phyloP scores from a whole-genome alignment of 306 rosid genomes.

The Trifolium dubium region DNA sequence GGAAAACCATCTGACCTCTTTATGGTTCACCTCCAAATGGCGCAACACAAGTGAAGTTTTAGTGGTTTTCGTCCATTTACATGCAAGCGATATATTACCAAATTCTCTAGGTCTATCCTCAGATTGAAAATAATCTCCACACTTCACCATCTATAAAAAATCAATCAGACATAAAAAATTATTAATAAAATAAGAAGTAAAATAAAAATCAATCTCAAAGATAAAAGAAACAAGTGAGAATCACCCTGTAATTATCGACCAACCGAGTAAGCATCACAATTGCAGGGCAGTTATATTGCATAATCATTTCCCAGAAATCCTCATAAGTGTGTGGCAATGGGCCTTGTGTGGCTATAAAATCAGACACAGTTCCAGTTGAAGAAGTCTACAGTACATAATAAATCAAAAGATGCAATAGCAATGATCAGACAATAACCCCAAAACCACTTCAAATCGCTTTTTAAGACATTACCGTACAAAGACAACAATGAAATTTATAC shows the following conservation, averaged over 20 bases:
- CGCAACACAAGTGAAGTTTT: slow-evolving; percentile 69
- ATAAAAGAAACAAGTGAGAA: slow-evolving; percentile 34
- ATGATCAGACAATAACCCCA: slow-evolving; percentile 36
- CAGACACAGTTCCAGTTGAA: slow-evolving; percentile 61
- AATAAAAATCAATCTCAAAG: neutral
- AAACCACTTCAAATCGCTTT: neutral
- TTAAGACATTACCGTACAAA: slow-evolving; percentile 14
- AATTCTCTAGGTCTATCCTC: slow-evolving; percentile 90
- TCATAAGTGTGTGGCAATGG: slow-evolving; percentile 87
- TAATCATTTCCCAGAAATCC: slow-evolving; percentile 98
- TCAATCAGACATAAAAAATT: neutral
- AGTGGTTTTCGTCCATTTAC: slow-evolving; percentile 73
- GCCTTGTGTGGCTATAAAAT: slow-evolving; percentile 95
- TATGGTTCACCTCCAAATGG: slow-evolving; percentile 70
- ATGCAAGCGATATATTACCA: slow-evolving; percentile 66
- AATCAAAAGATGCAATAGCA: slow-evolving; percentile 40
- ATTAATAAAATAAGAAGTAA: neutral
- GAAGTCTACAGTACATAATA: slow-evolving; percentile 53
- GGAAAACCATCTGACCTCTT: slow-evolving; percentile 61
- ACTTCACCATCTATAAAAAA: slow-evolving; percentile 61
- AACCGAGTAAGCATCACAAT: slow-evolving; percentile 89
- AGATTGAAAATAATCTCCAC: slow-evolving; percentile 92
- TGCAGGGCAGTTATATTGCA: slow-evolving; percentile 79
- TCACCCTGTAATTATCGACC: slow-evolving; percentile 78
- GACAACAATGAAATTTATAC: slow-evolving; percentile 42